Evolutionary conservation across 192 early-diverging fungal species (phyloP).

Genomic region (Coemansia aciculifera): DNA sequence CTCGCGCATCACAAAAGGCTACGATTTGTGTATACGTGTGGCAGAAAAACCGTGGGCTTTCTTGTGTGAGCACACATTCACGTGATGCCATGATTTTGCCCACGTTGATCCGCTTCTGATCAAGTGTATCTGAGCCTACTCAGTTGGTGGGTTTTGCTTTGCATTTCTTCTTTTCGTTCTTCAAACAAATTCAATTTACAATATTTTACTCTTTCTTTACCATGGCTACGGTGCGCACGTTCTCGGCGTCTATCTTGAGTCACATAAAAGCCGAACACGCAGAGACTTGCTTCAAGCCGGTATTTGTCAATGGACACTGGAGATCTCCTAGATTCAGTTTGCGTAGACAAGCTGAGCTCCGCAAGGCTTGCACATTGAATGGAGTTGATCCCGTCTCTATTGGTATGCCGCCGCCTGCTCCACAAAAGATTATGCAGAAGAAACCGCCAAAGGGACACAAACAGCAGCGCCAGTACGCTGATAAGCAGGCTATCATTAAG

Average conservation of each 20-base stretch:
- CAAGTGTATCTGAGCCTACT: not conserved
- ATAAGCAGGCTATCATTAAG: slow-evolving; percentile 44
- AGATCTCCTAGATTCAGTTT: slow-evolving; percentile 52
- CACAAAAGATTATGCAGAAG: slow-evolving; percentile 44
- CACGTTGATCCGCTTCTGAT: not conserved
- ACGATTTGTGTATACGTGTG: not conserved
- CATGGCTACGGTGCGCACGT: slow-evolving; percentile 49
- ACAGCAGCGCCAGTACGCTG: slow-evolving; percentile 46
- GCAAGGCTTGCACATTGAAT: slow-evolving; percentile 61
- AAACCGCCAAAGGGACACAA: slow-evolving; percentile 57
- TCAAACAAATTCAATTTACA: not conserved
- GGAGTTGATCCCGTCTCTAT: slow-evolving; percentile 56
- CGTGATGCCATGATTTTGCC: not conserved
- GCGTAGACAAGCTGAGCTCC: slow-evolving; percentile 61
- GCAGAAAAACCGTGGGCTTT: not conserved
- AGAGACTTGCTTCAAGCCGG: slow-evolving; percentile 37
- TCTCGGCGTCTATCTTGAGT: slow-evolving; percentile 37
- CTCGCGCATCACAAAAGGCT: not conserved
- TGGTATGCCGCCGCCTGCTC: slow-evolving; percentile 48
- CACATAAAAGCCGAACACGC: slow-evolving; percentile 24
- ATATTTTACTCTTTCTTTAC: not conserved
- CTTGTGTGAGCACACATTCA: not conserved
- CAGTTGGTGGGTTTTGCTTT: too few species aligned
- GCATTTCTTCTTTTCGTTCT: not conserved
- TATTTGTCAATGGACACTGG: slow-evolving; percentile 56